Conservation (phyloP, 257 asterid species). For the Jacaranda copaia region DNA sequence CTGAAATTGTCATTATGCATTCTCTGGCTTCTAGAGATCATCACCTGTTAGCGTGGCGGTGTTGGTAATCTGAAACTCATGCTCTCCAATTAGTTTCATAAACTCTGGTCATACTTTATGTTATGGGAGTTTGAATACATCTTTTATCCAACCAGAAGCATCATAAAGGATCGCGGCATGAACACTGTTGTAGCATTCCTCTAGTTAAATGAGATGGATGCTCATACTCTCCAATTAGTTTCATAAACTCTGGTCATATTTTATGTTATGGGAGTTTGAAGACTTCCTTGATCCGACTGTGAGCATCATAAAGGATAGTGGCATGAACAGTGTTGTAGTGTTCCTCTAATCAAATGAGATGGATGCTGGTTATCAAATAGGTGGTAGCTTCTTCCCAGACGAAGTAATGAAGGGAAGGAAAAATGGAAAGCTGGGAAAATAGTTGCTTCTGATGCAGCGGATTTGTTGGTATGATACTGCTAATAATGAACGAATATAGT, state of each 20-base stretch:
- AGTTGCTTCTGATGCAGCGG: neutral
- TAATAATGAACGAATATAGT: neutral
- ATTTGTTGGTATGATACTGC: neutral
- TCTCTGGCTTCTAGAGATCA: slow-evolving; percentile 6
- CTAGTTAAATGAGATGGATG: neutral
- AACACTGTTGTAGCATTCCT: neutral
- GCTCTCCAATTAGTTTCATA: neutral
- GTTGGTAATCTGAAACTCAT: neutral
- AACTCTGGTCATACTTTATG: neutral
- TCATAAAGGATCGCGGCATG: neutral
- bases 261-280: no score
- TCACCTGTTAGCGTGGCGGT: slow-evolving; percentile 3
- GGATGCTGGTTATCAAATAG: neutral
- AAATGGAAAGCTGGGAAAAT: neutral
- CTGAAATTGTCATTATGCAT: neutral
- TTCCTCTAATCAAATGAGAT: no score
- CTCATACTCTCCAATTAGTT: no score
- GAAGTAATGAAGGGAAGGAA: neutral
- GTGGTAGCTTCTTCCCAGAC: slow-evolving; percentile 2
- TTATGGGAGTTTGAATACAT: neutral
- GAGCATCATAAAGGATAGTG: no score
- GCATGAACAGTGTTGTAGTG: no score
- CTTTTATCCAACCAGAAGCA: neutral
- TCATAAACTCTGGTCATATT: no score
- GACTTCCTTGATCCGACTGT: no score